Percentiles rank a stretch among this genome's conserved stretches.
Conservation (phyloP, 768 basidiomycete genomes). For the Clavaria fumosa region DNA sequence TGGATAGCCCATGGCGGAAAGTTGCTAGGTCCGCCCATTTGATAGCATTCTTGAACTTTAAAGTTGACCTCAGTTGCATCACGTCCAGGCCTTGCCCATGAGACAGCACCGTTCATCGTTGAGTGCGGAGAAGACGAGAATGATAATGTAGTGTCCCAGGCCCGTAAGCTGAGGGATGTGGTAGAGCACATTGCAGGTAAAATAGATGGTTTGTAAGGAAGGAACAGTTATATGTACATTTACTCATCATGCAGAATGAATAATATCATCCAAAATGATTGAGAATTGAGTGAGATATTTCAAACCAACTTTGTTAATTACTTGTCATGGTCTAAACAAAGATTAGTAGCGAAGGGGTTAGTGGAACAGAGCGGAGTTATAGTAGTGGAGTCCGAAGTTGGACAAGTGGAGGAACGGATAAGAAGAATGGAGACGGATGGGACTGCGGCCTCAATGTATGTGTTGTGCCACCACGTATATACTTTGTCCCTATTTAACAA, state of each 20-base stretch:
- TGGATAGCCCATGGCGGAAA: slow-evolving; percentile 71
- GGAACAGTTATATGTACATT: slow-evolving; percentile 8
- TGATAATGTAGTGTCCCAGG: slow-evolving; percentile 60
- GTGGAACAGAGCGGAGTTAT: too few relatives aligned
- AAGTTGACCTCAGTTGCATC: background rate
- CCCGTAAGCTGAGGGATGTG: slow-evolving; percentile 50
- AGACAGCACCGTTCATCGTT: slow-evolving; percentile 74
- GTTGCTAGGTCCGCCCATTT: slow-evolving; percentile 39
- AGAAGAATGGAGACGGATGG: too few relatives aligned
- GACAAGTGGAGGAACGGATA: too few relatives aligned
- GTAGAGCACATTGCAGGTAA: slow-evolving; percentile 61
- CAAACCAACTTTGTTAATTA: too few relatives aligned
- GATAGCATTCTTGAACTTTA: background rate
- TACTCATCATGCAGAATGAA: slow-evolving; percentile 2
- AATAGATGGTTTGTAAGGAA: slow-evolving; percentile 28
- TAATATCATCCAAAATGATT: slow-evolving; percentile 2
- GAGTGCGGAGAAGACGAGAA: slow-evolving; percentile 86
- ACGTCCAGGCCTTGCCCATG: slow-evolving; percentile 62
- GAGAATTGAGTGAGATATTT: too few relatives aligned
- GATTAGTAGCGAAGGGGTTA: too few relatives aligned
- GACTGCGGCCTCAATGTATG: too few relatives aligned
- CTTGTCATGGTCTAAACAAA: too few relatives aligned
- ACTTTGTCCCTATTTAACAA: too few relatives aligned
- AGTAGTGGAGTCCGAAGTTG: too few relatives aligned
- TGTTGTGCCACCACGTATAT: too few relatives aligned